Evolutionary conservation across 2,329 filamentous ascomycete species (phyloP).

Genomic region (Paraphoma sp.): DNA sequence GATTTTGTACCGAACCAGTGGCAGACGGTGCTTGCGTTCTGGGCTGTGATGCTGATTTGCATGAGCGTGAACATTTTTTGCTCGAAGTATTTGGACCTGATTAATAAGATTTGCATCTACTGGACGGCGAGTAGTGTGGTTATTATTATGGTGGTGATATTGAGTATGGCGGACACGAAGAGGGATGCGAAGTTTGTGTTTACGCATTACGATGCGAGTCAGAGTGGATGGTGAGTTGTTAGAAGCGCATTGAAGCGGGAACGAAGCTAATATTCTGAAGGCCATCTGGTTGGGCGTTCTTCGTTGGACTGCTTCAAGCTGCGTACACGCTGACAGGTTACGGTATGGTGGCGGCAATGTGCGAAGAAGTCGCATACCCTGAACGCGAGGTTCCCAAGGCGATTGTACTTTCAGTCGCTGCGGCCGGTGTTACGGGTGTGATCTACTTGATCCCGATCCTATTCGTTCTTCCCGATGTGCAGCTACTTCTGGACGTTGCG

Average conservation of each 20-base stretch:
- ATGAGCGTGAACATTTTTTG: slow-evolving; percentile 70
- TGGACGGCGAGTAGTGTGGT: slow-evolving; percentile 72
- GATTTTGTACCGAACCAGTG: slow-evolving; percentile 71
- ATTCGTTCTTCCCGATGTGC: slow-evolving; percentile 75
- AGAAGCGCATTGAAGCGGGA: background rate
- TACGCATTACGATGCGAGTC: slow-evolving; percentile 69
- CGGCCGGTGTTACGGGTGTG: slow-evolving; percentile 69
- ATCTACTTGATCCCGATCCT: slow-evolving; percentile 76
- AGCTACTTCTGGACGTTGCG: slow-evolving; percentile 67
- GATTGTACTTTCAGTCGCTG: slow-evolving; percentile 72
- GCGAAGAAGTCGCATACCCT: slow-evolving; percentile 74
- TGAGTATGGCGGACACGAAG: slow-evolving; percentile 65
- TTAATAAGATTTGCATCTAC: slow-evolving; percentile 76
- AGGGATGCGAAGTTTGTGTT: slow-evolving; percentile 71
- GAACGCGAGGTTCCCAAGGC: slow-evolving; percentile 73
- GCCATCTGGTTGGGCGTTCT: slow-evolving; percentile 74
- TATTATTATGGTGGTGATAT: slow-evolving; percentile 71
- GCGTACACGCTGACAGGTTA: slow-evolving; percentile 69
- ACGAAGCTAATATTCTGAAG: slow-evolving; percentile 29
- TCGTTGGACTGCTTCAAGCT: slow-evolving; percentile 72
- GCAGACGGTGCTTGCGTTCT: slow-evolving; percentile 75
- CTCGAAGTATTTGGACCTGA: slow-evolving; percentile 67
- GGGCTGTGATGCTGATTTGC: slow-evolving; percentile 72
- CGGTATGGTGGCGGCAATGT: slow-evolving; percentile 75
- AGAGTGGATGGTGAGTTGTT: slow-evolving; percentile 64